phyloP scores from a whole-genome alignment of 1,284 basidiomycete genomes.

The Tilletia walkeri region DNA sequence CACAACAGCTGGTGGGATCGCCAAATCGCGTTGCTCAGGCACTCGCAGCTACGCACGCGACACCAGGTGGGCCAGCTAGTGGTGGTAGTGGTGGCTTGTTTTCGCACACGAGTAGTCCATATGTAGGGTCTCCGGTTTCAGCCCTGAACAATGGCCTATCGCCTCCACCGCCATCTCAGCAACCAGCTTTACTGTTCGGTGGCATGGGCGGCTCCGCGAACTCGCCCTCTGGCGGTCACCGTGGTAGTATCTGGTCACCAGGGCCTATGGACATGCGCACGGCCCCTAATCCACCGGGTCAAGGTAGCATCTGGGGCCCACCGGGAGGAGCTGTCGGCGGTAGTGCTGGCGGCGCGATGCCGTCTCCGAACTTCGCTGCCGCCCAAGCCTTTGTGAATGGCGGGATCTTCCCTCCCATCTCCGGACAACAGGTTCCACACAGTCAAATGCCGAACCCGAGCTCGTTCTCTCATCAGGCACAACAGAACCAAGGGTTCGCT shows the following conservation, averaged over 20 bases:
- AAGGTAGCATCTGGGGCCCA: conserved; percentile 6
- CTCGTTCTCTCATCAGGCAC: too few species aligned
- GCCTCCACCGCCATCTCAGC: neutral
- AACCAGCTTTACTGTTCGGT: conserved; percentile 11
- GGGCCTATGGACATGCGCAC: conserved; percentile 9
- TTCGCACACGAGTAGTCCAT: neutral
- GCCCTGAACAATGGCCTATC: neutral
- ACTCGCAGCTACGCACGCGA: neutral
- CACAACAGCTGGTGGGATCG: neutral
- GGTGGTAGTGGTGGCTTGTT: neutral
- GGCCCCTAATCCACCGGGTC: neutral
- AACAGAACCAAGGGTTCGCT: too few species aligned
- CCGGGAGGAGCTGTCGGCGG: neutral
- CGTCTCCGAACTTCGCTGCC: conserved; percentile 7
- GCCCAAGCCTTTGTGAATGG: conserved; percentile 5
- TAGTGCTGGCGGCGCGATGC: neutral
- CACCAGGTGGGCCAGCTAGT: neutral
- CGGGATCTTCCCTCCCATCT: neutral
- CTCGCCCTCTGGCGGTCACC: conserved; percentile 2
- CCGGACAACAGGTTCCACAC: neutral
- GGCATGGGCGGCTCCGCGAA: neutral
- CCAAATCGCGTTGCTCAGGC: neutral
- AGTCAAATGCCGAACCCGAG: too few species aligned
- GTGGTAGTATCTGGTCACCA: conserved; percentile 15
- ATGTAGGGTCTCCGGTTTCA: neutral